A percentile compares a stretch with the other conserved stretches of the same genome.
Conservation (phyloP, 768 basidiomycete genomes). For the Steccherinum ochraceum region DNA sequence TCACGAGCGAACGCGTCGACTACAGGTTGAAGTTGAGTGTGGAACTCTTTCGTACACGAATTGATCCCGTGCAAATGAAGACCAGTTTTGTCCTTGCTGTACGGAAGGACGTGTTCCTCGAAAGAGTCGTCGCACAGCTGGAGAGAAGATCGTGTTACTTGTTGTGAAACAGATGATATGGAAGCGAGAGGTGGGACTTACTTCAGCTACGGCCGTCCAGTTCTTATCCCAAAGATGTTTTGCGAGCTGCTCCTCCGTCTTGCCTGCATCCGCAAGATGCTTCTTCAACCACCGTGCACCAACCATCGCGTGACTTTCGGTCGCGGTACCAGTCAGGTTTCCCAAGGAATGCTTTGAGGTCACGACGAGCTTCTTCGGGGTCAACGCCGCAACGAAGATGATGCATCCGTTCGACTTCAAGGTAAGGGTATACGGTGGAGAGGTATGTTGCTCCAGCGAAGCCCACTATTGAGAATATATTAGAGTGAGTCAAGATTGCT, state of each 20-base stretch:
- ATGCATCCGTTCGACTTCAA: conserved; percentile 97
- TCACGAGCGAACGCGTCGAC: conserved; percentile 80
- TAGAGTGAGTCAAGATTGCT: neutral
- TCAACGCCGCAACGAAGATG: conserved; percentile 88
- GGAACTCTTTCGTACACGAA: conserved; percentile 54
- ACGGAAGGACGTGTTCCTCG: conserved; percentile 92
- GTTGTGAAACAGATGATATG: neutral
- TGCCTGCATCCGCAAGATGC: conserved; percentile 55
- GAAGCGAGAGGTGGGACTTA: conserved; percentile 26
- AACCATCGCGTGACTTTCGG: conserved; percentile 65
- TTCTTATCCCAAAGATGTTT: conserved; percentile 68
- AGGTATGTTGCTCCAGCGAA: conserved; percentile 60
- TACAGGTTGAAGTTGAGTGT: conserved; percentile 56
- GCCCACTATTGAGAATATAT: conserved; percentile 70
- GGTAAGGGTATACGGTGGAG: conserved; percentile 76
- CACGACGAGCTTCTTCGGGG: conserved; percentile 65
- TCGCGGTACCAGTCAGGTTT: conserved; percentile 24
- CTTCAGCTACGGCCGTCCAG: conserved; percentile 91
- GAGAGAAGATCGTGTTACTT: too few species aligned
- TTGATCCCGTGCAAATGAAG: conserved; percentile 94
- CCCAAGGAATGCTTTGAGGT: conserved; percentile 94
- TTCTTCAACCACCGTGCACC: conserved; percentile 80
- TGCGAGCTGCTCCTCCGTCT: conserved; percentile 73
- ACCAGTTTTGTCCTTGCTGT: conserved; percentile 76
- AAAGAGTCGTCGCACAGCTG: conserved; percentile 97